phyloP scores from a whole-genome alignment of 129 eudicot species.

The Oenanthe sinensis region DNA sequence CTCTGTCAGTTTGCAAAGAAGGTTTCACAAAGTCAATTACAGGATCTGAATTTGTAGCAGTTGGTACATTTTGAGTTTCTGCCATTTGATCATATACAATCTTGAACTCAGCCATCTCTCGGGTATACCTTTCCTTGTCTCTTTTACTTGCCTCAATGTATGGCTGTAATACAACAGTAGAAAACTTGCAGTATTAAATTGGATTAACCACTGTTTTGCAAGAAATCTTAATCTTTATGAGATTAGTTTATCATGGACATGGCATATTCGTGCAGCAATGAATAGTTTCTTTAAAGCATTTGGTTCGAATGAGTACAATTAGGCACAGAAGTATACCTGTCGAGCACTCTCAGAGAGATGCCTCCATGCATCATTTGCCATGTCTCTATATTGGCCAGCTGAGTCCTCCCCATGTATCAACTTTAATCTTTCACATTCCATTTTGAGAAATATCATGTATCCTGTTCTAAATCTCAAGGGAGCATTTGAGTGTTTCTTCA shows the following conservation, averaged over 20 bases:
- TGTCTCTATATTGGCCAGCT: constrained; percentile 19
- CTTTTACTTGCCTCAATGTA: constrained; percentile 47
- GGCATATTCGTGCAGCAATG: background rate
- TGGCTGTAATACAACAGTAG: constrained; percentile 26
- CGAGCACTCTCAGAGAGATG: constrained; percentile 35
- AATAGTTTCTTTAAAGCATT: background rate
- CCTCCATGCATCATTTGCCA: constrained; percentile 48
- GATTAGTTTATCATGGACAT: background rate
- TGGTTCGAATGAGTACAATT: background rate
- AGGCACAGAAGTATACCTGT: constrained; percentile 19
- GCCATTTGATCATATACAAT: background rate
- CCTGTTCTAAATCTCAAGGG: constrained; percentile 47
- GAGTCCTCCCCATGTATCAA: constrained; percentile 30
- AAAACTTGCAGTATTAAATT: background rate
- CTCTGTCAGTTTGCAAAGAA: constrained; percentile 12
- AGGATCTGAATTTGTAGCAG: background rate
- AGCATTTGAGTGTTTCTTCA: constrained; percentile 21
- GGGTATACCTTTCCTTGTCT: constrained; percentile 50
- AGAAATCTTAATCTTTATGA: background rate
- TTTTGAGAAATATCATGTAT: constrained; percentile 40
- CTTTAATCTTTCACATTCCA: constrained; percentile 45
- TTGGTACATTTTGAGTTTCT: background rate
- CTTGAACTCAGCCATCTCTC: constrained; percentile 43
- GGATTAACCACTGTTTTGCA: background rate
- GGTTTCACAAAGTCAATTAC: constrained; percentile 10